phyloP scores from a whole-genome alignment of 371 early-diverging fungal species.

The Encephalitozoon intestinalis region DNA sequence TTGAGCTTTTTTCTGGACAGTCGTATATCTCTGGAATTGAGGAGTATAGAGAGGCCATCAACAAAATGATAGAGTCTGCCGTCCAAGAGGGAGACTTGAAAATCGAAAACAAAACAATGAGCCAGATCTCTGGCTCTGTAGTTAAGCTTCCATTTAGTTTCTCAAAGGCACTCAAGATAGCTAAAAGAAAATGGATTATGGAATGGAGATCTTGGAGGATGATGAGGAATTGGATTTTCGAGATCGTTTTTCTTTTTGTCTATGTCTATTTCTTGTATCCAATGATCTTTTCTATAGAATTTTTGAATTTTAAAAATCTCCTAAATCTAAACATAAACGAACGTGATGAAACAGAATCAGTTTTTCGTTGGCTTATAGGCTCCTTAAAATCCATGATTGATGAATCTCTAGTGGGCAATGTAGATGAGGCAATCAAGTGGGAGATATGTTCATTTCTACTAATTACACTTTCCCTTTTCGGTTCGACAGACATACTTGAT shows the following conservation, averaged over 20 bases:
- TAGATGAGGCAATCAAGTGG: neutral
- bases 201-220: slow-evolving; percentile 1
- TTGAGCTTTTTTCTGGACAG: slow-evolving; percentile 63
- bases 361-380: neutral
- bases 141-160: neutral
- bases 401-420: neutral
- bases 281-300: neutral
- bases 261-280: neutral
- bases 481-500: neutral
- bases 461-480: neutral
- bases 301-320: neutral
- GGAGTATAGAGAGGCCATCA: neutral
- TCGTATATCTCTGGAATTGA: neutral
- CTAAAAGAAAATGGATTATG: neutral
- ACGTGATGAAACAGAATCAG: neutral
- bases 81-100: neutral
- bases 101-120: neutral
- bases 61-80: neutral
- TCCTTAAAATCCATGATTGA: neutral
- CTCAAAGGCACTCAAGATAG: neutral
- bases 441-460: neutral
- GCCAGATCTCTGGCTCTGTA: neutral
- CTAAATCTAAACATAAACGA: neutral
- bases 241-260: neutral
- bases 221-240: neutral